Percentiles rank a stretch among this genome's conserved stretches.
Conservation (phyloP, 192 early-diverging fungal species). For the Dissophora globulifera region DNA sequence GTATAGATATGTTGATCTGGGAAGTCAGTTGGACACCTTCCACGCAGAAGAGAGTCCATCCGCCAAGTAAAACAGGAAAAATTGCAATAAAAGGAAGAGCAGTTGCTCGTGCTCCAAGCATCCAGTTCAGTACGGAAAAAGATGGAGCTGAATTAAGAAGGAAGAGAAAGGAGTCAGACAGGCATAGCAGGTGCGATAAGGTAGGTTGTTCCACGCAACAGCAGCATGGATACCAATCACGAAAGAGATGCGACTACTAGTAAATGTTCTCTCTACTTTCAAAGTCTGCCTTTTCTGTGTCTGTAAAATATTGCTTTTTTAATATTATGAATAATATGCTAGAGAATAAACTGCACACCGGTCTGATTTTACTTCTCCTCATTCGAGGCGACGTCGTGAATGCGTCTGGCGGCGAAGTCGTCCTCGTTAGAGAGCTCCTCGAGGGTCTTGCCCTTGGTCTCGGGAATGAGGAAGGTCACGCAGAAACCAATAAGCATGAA, state of each 20-base stretch:
- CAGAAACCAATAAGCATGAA: conserved; percentile 81
- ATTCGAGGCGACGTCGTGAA: conserved; percentile 9
- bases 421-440: conserved; percentile 74
- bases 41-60: conserved; percentile 50
- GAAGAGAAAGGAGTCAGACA: too few relatives aligned
- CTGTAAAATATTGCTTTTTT: neutral
- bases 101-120: too few relatives aligned
- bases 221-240: too few relatives aligned
- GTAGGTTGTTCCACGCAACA: too few relatives aligned
- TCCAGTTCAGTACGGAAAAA: too few relatives aligned
- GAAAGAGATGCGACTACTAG: too few relatives aligned
- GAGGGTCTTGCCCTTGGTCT: conserved; percentile 80
- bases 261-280: too few relatives aligned
- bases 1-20: conserved; percentile 45
- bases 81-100: too few relatives aligned
- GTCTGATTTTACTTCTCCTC: neutral
- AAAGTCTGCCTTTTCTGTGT: too few relatives aligned
- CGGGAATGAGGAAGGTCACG: conserved; percentile 74
- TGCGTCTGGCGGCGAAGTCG: conserved; percentile 4
- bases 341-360: neutral
- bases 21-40: conserved; percentile 50
- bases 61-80: too few relatives aligned
- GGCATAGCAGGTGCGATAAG: too few relatives aligned
- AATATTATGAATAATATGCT: neutral
- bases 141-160: too few relatives aligned